Evolutionary conservation across 441 rosid genomes (phyloP), one percentile per base, ranked within the genome.

Genomic region (Erysimum pusillum): DNA sequence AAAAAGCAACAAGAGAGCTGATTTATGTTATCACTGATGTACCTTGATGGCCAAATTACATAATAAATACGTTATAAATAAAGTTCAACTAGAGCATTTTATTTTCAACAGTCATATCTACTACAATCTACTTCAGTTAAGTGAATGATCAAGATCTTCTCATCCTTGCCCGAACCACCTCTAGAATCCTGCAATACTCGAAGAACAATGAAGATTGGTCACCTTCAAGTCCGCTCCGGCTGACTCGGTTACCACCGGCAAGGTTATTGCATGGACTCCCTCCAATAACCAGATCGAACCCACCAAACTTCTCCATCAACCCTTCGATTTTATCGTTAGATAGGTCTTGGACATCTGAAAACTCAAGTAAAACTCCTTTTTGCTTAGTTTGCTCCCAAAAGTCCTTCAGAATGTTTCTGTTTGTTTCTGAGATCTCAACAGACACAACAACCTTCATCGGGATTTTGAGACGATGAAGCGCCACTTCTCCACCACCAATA

Each of bases 361-460:
- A 54, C 68, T 93, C 83, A 0, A 85, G 75, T 74, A 95, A 77
- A 6, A 3, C 80, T 10, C 99, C 97, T 22, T 56, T 87, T 71
- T 95, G 97, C 76, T 88, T 87, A 0, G 97, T 95, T 74, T 93
- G 98, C 74, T 87, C 89, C 99, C 99, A 95, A 83, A 96, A 95
- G 38, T 89, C 71, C 38, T 87, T 83, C 52, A 88, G 7, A 1
- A 93, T 86, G 42, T 75, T 79, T 52, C 94, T 84, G 52, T 89
- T 94, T 0, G 63, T 90, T 69, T 89, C 88, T 0, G 94, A 87
- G 12, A 82, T 91, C 75, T 94, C 98, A 7, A 91, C 98, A 0
- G 98, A 83, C 2, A 92, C 98, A 2, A 94, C 94, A 12, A 57
- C 80, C 77, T 92, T 94, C 79, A 92, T 53, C 0, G 78, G 88